Evolutionary conservation across 495 filamentous ascomycete species (phyloP).

Genomic region (Penicillium riverlandense): DNA sequence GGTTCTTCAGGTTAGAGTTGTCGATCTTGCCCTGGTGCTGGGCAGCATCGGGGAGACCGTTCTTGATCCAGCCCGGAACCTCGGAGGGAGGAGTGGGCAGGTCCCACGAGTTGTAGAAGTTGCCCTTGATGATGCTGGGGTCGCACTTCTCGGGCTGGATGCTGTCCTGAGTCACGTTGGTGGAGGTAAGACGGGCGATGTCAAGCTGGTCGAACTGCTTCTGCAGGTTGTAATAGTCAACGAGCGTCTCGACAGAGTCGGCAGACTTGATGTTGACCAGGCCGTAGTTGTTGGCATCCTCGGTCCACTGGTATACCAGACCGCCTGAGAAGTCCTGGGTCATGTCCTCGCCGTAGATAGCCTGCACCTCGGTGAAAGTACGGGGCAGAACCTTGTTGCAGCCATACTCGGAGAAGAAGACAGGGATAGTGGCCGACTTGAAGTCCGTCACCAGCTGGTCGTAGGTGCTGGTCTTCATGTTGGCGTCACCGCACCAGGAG

Average conservation of each 20-base stretch:
- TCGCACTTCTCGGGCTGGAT: slow-evolving; percentile 52
- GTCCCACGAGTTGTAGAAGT: slow-evolving; percentile 70
- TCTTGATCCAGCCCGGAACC: slow-evolving; percentile 44
- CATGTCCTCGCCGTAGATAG: slow-evolving; percentile 79
- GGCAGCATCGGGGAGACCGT: slow-evolving; percentile 45
- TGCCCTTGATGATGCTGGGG: slow-evolving; percentile 51
- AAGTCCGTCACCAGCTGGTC: slow-evolving; percentile 66
- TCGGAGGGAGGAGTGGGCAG: slow-evolving; percentile 52
- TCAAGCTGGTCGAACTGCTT: slow-evolving; percentile 68
- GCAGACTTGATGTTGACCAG: slow-evolving; percentile 65
- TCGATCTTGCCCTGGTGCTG: slow-evolving; percentile 52
- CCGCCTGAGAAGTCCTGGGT: slow-evolving; percentile 73
- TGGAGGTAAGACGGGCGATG: slow-evolving; percentile 52
- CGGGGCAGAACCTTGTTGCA: slow-evolving; percentile 81
- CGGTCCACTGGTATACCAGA: slow-evolving; percentile 78
- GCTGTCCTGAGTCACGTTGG: slow-evolving; percentile 45
- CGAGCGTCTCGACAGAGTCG: slow-evolving; percentile 52
- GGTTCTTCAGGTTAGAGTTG: slow-evolving; percentile 15
- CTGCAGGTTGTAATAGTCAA: slow-evolving; percentile 72
- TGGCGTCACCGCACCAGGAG: slow-evolving; percentile 83
- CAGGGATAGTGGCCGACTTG: slow-evolving; percentile 62
- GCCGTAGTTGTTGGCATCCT: slow-evolving; percentile 77
- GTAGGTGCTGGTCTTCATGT: slow-evolving; percentile 63
- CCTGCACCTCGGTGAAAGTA: slow-evolving; percentile 71
- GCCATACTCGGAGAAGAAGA: slow-evolving; percentile 96